Base-by-base conservation (phyloP, 768 basidiomycete genomes). In the Podaxis pistillaris region DNA sequence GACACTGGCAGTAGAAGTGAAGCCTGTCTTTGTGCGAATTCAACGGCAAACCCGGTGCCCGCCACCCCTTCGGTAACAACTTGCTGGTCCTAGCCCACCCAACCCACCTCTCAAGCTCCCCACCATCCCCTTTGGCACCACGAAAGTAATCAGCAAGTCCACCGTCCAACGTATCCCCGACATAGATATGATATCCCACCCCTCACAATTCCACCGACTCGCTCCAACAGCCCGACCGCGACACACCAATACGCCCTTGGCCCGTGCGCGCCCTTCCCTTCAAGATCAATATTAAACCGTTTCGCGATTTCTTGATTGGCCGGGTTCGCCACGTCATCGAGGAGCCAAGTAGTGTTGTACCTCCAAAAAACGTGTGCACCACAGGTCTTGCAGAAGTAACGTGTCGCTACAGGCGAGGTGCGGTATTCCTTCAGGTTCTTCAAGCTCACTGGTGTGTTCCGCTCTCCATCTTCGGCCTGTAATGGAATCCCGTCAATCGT, bases 111-210 rank as follows among this genome's bases (percentile, higher is more conserved):
- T 65, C 63, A 30, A 76, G 61, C 28, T 63, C 54, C 2, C 69
- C 69, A 17, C 33, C 33, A 9, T 33, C 30, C 30, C 30, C 30
- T 33, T 67, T 66, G 17, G 68, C 52, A 1, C 26, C 46, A 22
- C 56, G 62, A 4, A 73, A 44, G 19, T 73, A 72, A 47, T 75
- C 68, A 3, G 73, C 72, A 6, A 75, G 44, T 1, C 75, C 75
- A 0, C 75, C 75, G 62, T 76, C 74, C n/a, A 72, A 36, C 0
- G 75, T 75, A 50, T 73, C 71, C 7, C 54, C 67, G 22, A 76
- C 65, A 46, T 60, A 73, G 11, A 69, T 68, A 56, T 76, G 75
- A 28, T 60, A 65, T 3, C 62, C 65, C 9, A 68, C 57, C 38
- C 38, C 67, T 64, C 4, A 70, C 59, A n/a, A 75, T 64, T 1